These are phyloP conservation scores for Dothiorella sarmentorum DNA, from an alignment of 2,329 filamentous ascomycete species.

Conservation along the genomic window DNA sequence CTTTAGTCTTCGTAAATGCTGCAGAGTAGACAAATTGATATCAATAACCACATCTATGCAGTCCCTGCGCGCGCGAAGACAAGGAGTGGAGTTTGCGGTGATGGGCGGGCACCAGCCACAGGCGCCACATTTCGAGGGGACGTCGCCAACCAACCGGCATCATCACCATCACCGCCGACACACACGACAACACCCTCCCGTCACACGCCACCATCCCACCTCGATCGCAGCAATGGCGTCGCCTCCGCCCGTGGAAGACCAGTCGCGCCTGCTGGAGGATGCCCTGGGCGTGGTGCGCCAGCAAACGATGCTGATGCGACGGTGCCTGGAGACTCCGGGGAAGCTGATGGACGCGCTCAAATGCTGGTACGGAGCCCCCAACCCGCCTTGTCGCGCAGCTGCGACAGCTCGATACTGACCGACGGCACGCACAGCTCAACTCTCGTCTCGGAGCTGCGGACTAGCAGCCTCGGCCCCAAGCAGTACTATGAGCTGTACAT, in stretches of 20 bases:
- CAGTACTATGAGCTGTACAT: slow-evolving; percentile 99
- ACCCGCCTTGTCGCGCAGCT: background rate
- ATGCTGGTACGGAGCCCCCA: slow-evolving; percentile 69
- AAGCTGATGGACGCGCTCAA: slow-evolving; percentile 99
- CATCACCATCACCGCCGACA: slow-evolving; percentile 7
- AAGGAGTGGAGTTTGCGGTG: background rate
- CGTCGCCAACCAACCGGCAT: slow-evolving; percentile 17
- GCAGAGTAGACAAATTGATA: background rate
- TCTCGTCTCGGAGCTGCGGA: slow-evolving; percentile 95
- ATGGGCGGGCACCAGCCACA: slow-evolving; percentile 12
- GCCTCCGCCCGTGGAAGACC: slow-evolving; percentile 51
- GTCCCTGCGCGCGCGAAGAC: background rate
- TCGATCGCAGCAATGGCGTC: slow-evolving; percentile 50
- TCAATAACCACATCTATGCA: background rate
- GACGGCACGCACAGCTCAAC: slow-evolving; percentile 68
- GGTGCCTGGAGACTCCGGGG: slow-evolving; percentile 92
- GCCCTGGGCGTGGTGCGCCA: slow-evolving; percentile 93
- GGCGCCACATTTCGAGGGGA: slow-evolving; percentile 11
- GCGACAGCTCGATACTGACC: slow-evolving; percentile 2
- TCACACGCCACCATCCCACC: slow-evolving; percentile 41
- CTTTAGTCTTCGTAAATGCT: background rate
- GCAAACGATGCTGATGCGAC: slow-evolving; percentile 95
- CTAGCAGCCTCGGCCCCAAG: slow-evolving; percentile 94
- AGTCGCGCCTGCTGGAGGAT: slow-evolving; percentile 93
- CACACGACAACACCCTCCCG: slow-evolving; percentile 15